phyloP scores from a whole-genome alignment of 2,329 filamentous ascomycete species.

The Niveomyces coronatus region DNA sequence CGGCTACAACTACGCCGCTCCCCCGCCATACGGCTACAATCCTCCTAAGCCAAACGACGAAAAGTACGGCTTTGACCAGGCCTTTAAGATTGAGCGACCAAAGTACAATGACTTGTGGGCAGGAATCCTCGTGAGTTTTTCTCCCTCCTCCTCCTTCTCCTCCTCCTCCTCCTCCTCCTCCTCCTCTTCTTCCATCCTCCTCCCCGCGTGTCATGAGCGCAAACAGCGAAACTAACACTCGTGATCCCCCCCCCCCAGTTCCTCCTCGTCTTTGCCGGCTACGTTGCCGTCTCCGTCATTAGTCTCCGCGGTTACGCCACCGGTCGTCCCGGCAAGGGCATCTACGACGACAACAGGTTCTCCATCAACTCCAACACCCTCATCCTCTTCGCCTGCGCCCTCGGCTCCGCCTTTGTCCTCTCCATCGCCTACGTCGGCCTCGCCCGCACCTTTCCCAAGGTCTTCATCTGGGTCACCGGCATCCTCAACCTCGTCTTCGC shows the following conservation, averaged over 20 bases:
- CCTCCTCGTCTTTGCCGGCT: conserved; percentile 61
- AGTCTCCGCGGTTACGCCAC: conserved; percentile 63
- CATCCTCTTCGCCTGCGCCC: conserved; percentile 70
- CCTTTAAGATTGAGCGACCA: conserved; percentile 72
- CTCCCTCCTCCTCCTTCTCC: background rate
- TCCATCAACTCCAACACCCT: conserved; percentile 73
- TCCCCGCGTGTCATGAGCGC: no score
- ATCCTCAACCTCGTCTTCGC: conserved; percentile 80
- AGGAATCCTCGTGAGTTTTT: conserved; percentile 53
- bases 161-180: background rate
- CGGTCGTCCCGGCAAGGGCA: conserved; percentile 56
- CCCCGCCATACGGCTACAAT: conserved; percentile 25
- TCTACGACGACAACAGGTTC: conserved; percentile 63
- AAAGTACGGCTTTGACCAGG: conserved; percentile 60
- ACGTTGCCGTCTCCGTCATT: conserved; percentile 64
- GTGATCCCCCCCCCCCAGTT: conserved; percentile 37
- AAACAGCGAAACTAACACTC: background rate
- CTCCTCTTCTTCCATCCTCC: background rate
- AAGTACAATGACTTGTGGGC: conserved; percentile 91
- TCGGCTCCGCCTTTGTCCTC: conserved; percentile 62
- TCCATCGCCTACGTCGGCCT: conserved; percentile 68
- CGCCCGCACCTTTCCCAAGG: conserved; percentile 70
- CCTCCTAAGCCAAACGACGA: conserved; percentile 29
- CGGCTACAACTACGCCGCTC: conserved; percentile 19
- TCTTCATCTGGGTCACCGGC: conserved; percentile 87